Conservation (phyloP, 2,329 filamentous ascomycete species). For the Talaromyces funiculosus region DNA sequence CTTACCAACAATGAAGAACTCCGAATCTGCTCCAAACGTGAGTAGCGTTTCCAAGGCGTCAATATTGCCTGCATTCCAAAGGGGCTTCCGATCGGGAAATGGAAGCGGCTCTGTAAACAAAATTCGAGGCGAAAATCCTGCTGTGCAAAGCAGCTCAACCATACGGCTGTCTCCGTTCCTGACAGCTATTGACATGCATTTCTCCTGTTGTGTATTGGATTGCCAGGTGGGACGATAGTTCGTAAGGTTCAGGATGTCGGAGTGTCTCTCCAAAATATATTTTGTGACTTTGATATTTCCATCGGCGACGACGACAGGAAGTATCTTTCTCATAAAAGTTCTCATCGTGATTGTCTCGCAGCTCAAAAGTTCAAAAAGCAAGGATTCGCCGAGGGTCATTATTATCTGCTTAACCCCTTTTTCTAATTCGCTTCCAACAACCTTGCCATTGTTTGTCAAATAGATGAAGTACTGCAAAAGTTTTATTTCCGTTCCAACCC, state of each 20-base stretch:
- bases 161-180: not conserved
- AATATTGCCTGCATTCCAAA: not conserved
- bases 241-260: not conserved
- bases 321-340: constrained; percentile 1
- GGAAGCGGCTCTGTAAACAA: no score
- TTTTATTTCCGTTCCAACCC: not conserved
- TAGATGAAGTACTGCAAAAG: constrained; percentile 1
- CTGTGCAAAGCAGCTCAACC: not conserved
- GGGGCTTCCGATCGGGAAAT: not conserved
- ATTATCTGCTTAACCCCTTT: not conserved
- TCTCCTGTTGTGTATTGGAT: not conserved
- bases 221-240: not conserved
- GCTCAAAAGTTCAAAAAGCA: not conserved
- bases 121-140: not conserved
- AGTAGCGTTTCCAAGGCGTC: not conserved
- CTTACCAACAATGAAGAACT: not conserved
- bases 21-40: not conserved
- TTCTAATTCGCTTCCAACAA: not conserved
- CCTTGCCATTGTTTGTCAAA: not conserved
- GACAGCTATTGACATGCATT: not conserved
- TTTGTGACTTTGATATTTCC: not conserved
- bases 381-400: not conserved
- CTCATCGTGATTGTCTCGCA: not conserved
- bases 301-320: not conserved
- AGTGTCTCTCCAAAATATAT: not conserved